Base-by-base conservation (phyloP, 495 filamentous ascomycete species). In the Xylaria sp. region DNA sequence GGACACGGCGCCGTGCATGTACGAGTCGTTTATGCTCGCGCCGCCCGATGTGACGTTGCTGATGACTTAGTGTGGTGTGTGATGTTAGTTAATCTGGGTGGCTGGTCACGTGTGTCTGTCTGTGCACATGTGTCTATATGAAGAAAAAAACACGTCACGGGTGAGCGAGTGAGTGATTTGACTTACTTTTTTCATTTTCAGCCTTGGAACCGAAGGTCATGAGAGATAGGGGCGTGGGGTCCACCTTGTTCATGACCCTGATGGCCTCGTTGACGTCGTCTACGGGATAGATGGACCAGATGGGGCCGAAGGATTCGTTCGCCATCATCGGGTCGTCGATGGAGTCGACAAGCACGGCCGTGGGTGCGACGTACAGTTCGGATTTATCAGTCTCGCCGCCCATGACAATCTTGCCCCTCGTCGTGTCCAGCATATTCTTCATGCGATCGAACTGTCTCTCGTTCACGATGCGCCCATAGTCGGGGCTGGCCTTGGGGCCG, bases 271-370 rank as follows among this genome's bases (percentile, higher is more conserved):
- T 93, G 14, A 97, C 82, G 72, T 88, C 86, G 52, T 91, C 83
- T 43, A 94, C 89, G 11, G 93, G 87, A 40, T 94, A 82, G 67
- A 97, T 89, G 61, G 93, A 88, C 61, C 97, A 91, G 65, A 97
- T 85, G 15, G 96, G 96, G 44, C 95, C 96, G 77, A 98, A 99
- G 71, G 89, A 91, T 84, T 99, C 96, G 62, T 95, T 88, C 63
- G 79, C 75, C 74, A 97, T 85, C 78, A 97, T 84, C 31, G 92
- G 87, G 80, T 98, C 96, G 29, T 92, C 85, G n/a, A 85, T 70
- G 62, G 88, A 90, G 73, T 92, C 84, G 26, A 98, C 89, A 73
- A 90, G 86, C 33, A 98, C 88, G 9, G 96, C 86, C 0, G 96
- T 98, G 0, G 93, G 93, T 76, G 94, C 92, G 71, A 99, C 93